phyloP scores from a whole-genome alignment of 768 basidiomycete genomes.

The Trametes sanguinea region DNA sequence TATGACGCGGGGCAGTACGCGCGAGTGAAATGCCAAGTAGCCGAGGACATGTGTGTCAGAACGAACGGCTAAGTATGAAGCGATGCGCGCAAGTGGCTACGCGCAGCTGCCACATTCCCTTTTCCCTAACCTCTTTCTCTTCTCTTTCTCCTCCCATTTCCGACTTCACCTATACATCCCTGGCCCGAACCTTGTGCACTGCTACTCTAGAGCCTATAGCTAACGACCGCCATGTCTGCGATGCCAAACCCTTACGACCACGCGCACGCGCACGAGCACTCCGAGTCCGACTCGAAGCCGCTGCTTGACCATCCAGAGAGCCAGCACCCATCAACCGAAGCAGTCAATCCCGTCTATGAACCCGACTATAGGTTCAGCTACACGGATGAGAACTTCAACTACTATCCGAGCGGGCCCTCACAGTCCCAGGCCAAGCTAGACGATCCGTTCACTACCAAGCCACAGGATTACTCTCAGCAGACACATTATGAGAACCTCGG shows the following conservation, averaged over 20 bases:
- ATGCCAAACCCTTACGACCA: slow-evolving; percentile 17
- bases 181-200: neutral
- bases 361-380: slow-evolving; percentile 19
- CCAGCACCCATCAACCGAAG: neutral
- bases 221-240: slow-evolving; percentile 15
- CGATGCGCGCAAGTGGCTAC: slow-evolving; percentile 9
- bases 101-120: neutral
- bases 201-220: neutral
- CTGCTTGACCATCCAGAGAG: slow-evolving; percentile 4
- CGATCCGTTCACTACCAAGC: slow-evolving; percentile 20
- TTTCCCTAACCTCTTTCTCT: neutral
- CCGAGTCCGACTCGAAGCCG: slow-evolving; percentile 18
- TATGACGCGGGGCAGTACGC: slow-evolving; percentile 7
- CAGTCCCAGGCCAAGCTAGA: slow-evolving; percentile 19
- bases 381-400: slow-evolving; percentile 21
- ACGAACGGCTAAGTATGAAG: slow-evolving; percentile 5
- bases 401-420: slow-evolving; percentile 18
- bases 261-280: slow-evolving; percentile 10
- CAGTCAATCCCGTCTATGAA: slow-evolving; percentile 12
- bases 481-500: slow-evolving; percentile 23
- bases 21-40: slow-evolving; percentile 7
- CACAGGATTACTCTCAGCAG: slow-evolving; percentile 15
- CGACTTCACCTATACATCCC: neutral
- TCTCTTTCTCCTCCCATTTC: neutral
- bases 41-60: slow-evolving; percentile 13